Evolutionary conservation across 768 basidiomycete genomes (phyloP).

Genomic region (Russula sp.): DNA sequence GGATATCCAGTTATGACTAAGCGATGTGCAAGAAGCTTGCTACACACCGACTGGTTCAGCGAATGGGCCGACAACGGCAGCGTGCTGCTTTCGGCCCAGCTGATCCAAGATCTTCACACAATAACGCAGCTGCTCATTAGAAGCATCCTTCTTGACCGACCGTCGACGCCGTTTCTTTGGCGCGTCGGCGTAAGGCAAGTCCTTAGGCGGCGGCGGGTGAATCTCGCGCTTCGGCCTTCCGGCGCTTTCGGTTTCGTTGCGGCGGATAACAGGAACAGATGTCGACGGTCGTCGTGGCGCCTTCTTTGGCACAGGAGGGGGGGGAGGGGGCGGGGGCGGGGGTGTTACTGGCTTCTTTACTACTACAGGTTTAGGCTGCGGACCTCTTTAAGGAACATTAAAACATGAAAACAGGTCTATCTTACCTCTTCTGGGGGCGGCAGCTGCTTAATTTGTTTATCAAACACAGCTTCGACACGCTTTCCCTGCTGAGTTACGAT

Average conservation of each 20-base stretch:
- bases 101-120: conserved; percentile 71
- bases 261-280: conserved; percentile 76
- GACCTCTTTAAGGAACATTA: conserved; percentile 24
- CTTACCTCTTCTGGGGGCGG: conserved; percentile 73
- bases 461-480: conserved; percentile 76
- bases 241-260: conserved; percentile 55
- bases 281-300: conserved; percentile 65
- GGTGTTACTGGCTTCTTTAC: conserved; percentile 36
- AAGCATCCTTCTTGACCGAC: conserved; percentile 56
- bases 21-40: not conserved
- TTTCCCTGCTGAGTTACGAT: conserved; percentile 72
- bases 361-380: conserved; percentile 38
- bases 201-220: conserved; percentile 91
- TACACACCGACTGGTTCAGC: conserved; percentile 89
- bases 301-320: conserved; percentile 41
- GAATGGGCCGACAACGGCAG: conserved; percentile 70
- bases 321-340: conserved; percentile 34
- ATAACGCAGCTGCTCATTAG: conserved; percentile 81
- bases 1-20: conserved; percentile 4
- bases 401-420: conserved; percentile 2
- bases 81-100: conserved; percentile 74
- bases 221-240: conserved; percentile 97
- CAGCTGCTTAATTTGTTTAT: conserved; percentile 81
- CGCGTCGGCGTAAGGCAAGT: conserved; percentile 73
- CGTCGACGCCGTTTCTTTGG: conserved; percentile 63